phyloP scores from a whole-genome alignment of 2,329 filamentous ascomycete genomes.

The Byssothecium circinans region DNA sequence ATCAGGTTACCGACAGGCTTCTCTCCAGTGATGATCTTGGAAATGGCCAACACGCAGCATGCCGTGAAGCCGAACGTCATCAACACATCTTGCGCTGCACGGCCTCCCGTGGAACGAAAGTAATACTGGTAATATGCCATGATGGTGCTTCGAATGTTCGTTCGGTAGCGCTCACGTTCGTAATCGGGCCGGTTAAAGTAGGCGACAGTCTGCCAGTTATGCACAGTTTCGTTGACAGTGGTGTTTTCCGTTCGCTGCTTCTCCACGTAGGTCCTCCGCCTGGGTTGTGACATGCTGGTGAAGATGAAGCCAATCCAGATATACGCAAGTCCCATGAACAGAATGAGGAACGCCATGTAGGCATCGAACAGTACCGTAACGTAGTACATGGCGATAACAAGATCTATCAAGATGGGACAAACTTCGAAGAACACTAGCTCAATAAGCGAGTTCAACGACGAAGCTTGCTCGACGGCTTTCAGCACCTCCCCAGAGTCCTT shows the following conservation, averaged over 20 bases:
- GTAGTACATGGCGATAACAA: conserved; percentile 62
- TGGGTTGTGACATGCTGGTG: conserved; percentile 46
- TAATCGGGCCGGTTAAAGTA: conserved; percentile 61
- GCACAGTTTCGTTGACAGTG: conserved; percentile 60
- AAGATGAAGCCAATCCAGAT: conserved; percentile 54
- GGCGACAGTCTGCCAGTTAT: conserved; percentile 62
- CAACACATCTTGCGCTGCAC: conserved; percentile 50
- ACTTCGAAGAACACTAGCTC: conserved; percentile 63
- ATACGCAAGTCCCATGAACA: conserved; percentile 50
- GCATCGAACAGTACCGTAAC: conserved; percentile 65
- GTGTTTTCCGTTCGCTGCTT: conserved; percentile 54
- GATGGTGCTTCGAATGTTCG: conserved; percentile 44
- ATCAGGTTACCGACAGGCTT: conserved; percentile 64
- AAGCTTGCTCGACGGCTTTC: conserved; percentile 65
- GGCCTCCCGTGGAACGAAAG: conserved; percentile 33
- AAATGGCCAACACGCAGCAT: conserved; percentile 56
- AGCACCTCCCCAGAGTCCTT: conserved; percentile 67
- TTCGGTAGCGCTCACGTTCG: conserved; percentile 55
- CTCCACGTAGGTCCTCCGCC: conserved; percentile 47
- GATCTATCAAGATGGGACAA: conserved; percentile 63
- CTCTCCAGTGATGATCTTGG: conserved; percentile 53
- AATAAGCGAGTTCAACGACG: conserved; percentile 61
- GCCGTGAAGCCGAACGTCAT: conserved; percentile 54
- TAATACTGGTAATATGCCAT: conserved; percentile 36
- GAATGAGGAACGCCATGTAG: conserved; percentile 48